phyloP scores from a whole-genome alignment of 768 basidiomycete genomes.

The Phlebiopsis flavidoalba region DNA sequence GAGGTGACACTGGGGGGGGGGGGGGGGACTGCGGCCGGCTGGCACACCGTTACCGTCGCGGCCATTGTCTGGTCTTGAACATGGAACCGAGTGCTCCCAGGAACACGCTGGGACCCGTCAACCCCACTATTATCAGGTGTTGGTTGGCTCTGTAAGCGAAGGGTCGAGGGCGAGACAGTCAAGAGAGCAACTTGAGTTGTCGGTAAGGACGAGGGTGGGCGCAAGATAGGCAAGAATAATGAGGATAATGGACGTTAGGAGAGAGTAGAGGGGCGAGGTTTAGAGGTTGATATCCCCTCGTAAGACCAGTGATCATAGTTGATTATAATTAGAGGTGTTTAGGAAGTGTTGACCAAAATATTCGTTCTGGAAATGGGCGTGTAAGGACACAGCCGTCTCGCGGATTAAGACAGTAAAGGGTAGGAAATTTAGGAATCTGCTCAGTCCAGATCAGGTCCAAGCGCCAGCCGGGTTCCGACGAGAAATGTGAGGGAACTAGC shows the following conservation, averaged over 20 bases:
- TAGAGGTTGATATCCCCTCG: conserved; percentile 65
- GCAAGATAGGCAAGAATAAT: conserved; percentile 65
- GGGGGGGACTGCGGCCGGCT: conserved; percentile 40
- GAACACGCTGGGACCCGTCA: conserved; percentile 67
- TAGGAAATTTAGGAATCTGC: background rate
- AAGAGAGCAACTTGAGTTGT: conserved; percentile 60
- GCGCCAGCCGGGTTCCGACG: background rate
- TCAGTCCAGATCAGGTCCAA: background rate
- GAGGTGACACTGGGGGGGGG: conserved; percentile 53
- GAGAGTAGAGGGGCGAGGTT: conserved; percentile 61
- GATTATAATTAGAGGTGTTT: too few relatives aligned
- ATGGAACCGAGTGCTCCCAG: conserved; percentile 71
- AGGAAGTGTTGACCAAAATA: background rate
- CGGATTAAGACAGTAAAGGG: background rate
- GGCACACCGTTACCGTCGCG: conserved; percentile 54
- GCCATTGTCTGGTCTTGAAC: conserved; percentile 45
- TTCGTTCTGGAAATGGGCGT: background rate
- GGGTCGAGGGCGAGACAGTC: conserved; percentile 55
- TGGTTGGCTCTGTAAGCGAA: conserved; percentile 29
- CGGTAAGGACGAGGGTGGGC: conserved; percentile 54
- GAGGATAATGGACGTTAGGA: conserved; percentile 61
- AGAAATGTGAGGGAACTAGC: background rate
- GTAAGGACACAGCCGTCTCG: background rate
- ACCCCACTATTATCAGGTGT: conserved; percentile 22
- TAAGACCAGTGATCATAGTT: conserved; percentile 66